A percentile compares a stretch with the other conserved stretches of the same genome.
Conservation (phyloP, 2,329 filamentous ascomycete genomes). For the Aaosphaeria pasadenensis region DNA sequence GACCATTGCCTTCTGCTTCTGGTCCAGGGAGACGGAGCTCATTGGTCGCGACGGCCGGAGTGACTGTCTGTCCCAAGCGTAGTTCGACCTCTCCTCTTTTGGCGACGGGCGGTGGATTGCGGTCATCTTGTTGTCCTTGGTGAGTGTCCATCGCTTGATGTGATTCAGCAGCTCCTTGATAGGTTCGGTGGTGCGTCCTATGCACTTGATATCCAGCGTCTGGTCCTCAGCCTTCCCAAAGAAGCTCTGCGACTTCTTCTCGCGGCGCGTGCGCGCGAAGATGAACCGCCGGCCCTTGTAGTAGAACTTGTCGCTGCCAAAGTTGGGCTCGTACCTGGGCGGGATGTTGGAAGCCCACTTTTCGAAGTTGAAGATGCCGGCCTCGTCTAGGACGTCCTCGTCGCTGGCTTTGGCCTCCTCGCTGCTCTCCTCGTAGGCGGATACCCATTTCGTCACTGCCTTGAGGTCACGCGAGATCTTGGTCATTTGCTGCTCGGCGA, state of each 20-base stretch:
- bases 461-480: slow-evolving; percentile 36
- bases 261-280: slow-evolving; percentile 37
- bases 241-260: slow-evolving; percentile 18
- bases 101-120: slow-evolving; percentile 45
- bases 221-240: slow-evolving; percentile 36
- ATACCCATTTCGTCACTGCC: slow-evolving; percentile 39
- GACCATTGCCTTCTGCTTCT: slow-evolving; percentile 62
- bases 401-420: slow-evolving; percentile 33
- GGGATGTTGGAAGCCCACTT: slow-evolving; percentile 49
- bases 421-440: slow-evolving; percentile 28
- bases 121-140: slow-evolving; percentile 43
- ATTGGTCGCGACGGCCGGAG: slow-evolving; percentile 67
- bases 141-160: slow-evolving; percentile 44
- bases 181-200: slow-evolving; percentile 47
- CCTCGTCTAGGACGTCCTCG: slow-evolving; percentile 35
- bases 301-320: slow-evolving; percentile 45
- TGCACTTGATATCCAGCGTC: slow-evolving; percentile 44
- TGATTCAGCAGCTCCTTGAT: slow-evolving; percentile 47
- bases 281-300: slow-evolving; percentile 41
- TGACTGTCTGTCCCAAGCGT: slow-evolving; percentile 41
- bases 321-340: slow-evolving; percentile 49
- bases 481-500: slow-evolving; percentile 40
- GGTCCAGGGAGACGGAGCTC: slow-evolving; percentile 71
- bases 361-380: slow-evolving; percentile 49
- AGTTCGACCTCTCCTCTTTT: slow-evolving; percentile 32